Evolutionary conservation across 257 asterid genomes (phyloP), one percentile per base, ranked within the genome.

Genomic region (Gynochthodes officinalis): DNA sequence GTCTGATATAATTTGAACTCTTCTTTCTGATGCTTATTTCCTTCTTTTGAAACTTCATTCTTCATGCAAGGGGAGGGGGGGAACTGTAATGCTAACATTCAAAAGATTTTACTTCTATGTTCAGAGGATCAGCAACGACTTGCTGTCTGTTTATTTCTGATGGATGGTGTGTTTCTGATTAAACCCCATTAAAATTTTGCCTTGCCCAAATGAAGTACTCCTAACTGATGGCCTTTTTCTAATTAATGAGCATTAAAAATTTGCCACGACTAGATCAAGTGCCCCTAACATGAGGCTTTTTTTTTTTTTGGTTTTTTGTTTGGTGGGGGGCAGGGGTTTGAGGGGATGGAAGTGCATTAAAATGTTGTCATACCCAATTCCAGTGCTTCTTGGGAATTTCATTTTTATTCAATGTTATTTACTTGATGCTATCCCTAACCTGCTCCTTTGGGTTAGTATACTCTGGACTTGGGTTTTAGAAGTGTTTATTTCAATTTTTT

Each of bases 1-100:
- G 99, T 95, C 85, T 82, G 93, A 63, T 75, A 77, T 40, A 65
- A 9, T 40, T 60, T 69, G 30, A 33, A 44, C 6, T 33, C 44
- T 15, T 18, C n/a, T 33, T 18, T 3, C 4, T 55, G 15, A 25
- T 25, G 15, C 23, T n/a, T n/a, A 59, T 5, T 60, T 32, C 23
- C 25, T 32, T 60, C 48, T 49, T 35, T 42, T 43, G 44, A 37
- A 64, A 13, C 19, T 58, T 58, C 10, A 30, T 11, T 30, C 42
- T 15, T 5, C 21, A 19, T 15, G 16, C 7, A 60, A 37, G 30
- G 15, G 30, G 25, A 32, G n/a, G n/a, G n/a, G n/a, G n/a, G n/a
- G n/a, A n/a, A 37, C 42, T 37, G 42, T 37, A 2, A 37, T 5
- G 21, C 25, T 32, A 30, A 61, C 35, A 42, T 18, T 0, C 16